Base-by-base conservation (phyloP, 2,329 filamentous ascomycete genomes). In the Chaetomium sp. region DNA sequence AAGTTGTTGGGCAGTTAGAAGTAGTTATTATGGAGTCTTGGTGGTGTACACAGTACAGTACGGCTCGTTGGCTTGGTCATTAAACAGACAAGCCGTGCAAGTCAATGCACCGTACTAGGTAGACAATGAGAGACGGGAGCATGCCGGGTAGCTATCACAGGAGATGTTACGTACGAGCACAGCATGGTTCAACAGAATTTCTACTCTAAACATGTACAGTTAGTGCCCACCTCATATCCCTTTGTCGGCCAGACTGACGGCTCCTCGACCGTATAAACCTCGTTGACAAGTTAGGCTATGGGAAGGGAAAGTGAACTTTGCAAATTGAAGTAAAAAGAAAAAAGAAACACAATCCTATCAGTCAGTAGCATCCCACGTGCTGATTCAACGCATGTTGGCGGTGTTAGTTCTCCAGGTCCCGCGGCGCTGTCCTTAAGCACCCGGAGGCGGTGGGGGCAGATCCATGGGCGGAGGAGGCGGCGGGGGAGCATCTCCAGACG, bases 391-490 rank as follows among this genome's bases (percentile, higher is more conserved):
- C 42, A 53, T 32, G 33, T 51, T 37, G 36, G 44, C 34, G 27
- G 35, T 33, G 45, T 59, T 55, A 56, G 50, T 59, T 34, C 44
- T n/a, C 52, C 19, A 46, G 38, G 34, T 82, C 40, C 19, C 19
- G 19, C 19, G 19, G 19, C 19, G 19, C 27, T 49, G 32, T 41
- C 49, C 54, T 65, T 65, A 67, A 40, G 62, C 64, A 40, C 62
- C 66, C 2, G 69, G 68, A 33, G 67, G 67, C 45, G 70, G 69
- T 33, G 69, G 70, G 34, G 70, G 69, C 52, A 67, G 62, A 38
- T 71, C 69, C 64, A 69, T 69, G 2, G 69, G 69, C 19, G 70
- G 70, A 3, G 70, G 70, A 6, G 69, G 68, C 1, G 69, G 69
- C 6, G 49, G 46, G 5, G 69, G 69, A n/a, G 68, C 67, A 38